Base-by-base conservation (phyloP, 2,329 filamentous ascomycete species). In the Pseudogymnoascus sp. region DNA sequence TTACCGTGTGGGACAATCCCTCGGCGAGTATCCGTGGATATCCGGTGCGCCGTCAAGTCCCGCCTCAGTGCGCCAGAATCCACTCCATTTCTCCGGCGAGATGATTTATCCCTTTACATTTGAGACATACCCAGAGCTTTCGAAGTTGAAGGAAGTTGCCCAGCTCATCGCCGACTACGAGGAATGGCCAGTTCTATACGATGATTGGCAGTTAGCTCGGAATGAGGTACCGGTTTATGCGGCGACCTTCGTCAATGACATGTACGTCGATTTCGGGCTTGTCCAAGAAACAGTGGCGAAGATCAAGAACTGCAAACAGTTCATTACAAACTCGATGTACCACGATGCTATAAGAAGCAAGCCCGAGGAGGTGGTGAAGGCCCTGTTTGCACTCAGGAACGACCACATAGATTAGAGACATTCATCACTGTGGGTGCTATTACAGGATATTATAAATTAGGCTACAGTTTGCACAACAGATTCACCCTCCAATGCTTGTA, bases 31-130 rank as follows among this genome's bases (percentile, higher is more conserved):
- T 66, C 67, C 74, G 35, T 87, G 84, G 85, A 65, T 73, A 13
- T 62, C 66, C 2, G 65, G 63, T 13, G 64, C 67, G 3, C 69
- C 70, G 3, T 65, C 67, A 40, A 67, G 65, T 6, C 70, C 74
- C 63, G 68, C 72, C 1, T 69, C 70, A 25, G 74, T 78, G 60
- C 69, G 78, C 15, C 69, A 74, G 37, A 66, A 76, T 65, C 86
- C 87, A 0, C 77, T 94, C 21, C 89, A 83, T 73, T 96, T 97
- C 76, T 91, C 90, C 0, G 92, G 92, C 64, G 93, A 97, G 76
- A 97, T 96, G 91, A 83, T 96, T 59, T 96, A 86, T 72, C 87
- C 89, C 0, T 88, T 89, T 74, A 89, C 92, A 80, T 92, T 96
- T 67, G 85, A 92, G 37, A 87, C 87, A 13, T 93, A 90, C 70